A percentile compares a stretch with the other conserved stretches of the same genome.
phyloP scores from a whole-genome alignment of 257 asterid species.

The Solanum stenotomum region DNA sequence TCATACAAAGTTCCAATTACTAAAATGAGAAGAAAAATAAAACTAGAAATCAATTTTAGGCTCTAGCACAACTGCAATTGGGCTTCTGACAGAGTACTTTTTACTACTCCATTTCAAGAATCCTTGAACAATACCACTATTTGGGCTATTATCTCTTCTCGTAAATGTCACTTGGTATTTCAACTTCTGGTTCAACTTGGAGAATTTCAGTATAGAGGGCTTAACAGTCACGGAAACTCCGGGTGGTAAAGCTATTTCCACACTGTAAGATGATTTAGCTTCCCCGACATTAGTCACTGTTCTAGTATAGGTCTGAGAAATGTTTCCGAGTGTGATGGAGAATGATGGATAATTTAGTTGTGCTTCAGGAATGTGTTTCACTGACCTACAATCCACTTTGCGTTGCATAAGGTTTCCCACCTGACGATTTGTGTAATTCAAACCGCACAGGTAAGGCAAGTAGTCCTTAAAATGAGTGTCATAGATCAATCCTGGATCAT shows the following conservation, averaged over 20 bases:
- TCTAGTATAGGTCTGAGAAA: slow-evolving; percentile 21
- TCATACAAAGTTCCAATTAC: not conserved
- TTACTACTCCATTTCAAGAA: slow-evolving; percentile 28
- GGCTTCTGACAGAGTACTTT: slow-evolving; percentile 25
- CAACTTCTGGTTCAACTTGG: slow-evolving; percentile 15
- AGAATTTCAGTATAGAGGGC: slow-evolving; percentile 18
- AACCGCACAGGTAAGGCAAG: slow-evolving; percentile 36
- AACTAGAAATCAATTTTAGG: not conserved
- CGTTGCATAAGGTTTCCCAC: slow-evolving; percentile 5
- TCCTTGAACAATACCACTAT: slow-evolving; percentile 17
- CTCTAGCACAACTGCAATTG: slow-evolving; percentile 9
- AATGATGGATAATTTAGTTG: slow-evolving; percentile 17
- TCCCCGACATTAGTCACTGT: slow-evolving; percentile 37
- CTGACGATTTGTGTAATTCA: slow-evolving; percentile 25
- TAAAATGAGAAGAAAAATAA: not conserved
- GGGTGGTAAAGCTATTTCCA: slow-evolving; percentile 12
- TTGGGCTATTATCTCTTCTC: not conserved
- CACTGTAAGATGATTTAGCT: slow-evolving; percentile 16
- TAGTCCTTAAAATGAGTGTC: slow-evolving; percentile 34
- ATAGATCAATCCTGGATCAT: slow-evolving; percentile 41
- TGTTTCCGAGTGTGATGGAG: not conserved
- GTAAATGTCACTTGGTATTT: slow-evolving; percentile 22
- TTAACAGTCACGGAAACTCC: slow-evolving; percentile 22
- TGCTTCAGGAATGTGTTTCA: slow-evolving; percentile 15
- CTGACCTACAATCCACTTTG: slow-evolving; percentile 15